Conservation (phyloP, 805 yeast species). For the Candida railenensis region DNA sequence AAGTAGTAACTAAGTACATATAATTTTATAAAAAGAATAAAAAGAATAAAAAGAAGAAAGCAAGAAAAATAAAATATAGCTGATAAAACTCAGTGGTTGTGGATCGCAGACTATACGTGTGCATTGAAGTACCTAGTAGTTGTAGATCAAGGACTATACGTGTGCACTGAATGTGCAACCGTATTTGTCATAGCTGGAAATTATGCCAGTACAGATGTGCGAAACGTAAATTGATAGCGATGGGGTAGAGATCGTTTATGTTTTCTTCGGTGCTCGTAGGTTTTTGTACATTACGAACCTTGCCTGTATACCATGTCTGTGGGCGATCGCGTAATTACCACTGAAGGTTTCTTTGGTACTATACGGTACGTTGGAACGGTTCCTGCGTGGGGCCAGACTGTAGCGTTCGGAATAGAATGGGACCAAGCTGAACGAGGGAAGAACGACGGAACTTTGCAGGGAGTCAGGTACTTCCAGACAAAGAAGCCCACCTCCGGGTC, state of each 20-base stretch:
- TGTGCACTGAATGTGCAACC: too few species aligned
- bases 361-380: constrained; percentile 60
- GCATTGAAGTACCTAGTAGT: too few species aligned
- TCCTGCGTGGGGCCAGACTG: constrained; percentile 56
- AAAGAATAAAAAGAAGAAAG: neutral
- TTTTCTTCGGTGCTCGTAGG: neutral
- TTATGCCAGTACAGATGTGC: too few species aligned
- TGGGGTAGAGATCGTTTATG: too few species aligned
- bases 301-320: neutral
- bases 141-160: too few species aligned
- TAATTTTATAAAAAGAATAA: too few species aligned
- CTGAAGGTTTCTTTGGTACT: constrained; percentile 56
- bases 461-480: constrained; percentile 51
- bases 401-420: constrained; percentile 85
- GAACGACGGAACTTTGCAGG: constrained; percentile 61
- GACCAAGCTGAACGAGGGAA: constrained; percentile 70
- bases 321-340: constrained; percentile 23
- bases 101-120: too few species aligned
- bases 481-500: constrained; percentile 52
- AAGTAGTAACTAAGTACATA: neutral
- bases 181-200: too few species aligned
- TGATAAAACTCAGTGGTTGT: neutral
- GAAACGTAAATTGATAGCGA: too few species aligned
- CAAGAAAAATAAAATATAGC: neutral
- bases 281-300: too few species aligned